These are phyloP conservation scores for Ceriops zippeliana DNA, from an alignment of 345 rosid species.

Conservation along the genomic window DNA sequence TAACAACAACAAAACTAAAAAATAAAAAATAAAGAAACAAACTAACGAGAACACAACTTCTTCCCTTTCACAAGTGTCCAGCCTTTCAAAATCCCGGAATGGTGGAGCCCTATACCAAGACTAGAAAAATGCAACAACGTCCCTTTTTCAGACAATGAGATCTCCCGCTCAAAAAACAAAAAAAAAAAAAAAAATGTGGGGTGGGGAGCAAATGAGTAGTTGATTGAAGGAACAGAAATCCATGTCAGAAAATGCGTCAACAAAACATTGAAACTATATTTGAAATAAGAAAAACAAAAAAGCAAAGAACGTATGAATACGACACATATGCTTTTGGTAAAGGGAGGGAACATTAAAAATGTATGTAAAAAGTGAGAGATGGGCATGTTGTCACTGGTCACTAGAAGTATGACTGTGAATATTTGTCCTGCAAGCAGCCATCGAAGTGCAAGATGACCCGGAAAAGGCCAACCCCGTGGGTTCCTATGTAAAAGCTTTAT, in stretches of 20 bases:
- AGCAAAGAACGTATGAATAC: neutral
- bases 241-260: neutral
- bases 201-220: neutral
- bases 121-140: slow-evolving; percentile 11
- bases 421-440: slow-evolving; percentile 58
- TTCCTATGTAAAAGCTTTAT: slow-evolving; percentile 50
- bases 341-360: no score
- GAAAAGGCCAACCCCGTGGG: slow-evolving; percentile 54
- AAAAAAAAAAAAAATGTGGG: no score
- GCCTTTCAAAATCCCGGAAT: neutral
- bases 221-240: neutral
- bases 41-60: no score
- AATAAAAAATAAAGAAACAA: no score
- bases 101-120: slow-evolving; percentile 13
- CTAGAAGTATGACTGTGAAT: slow-evolving; percentile 30
- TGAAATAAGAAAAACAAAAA: neutral
- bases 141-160: slow-evolving; percentile 26
- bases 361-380: neutral
- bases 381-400: neutral
- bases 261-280: neutral
- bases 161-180: slow-evolving; percentile 41
- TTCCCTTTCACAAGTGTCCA: neutral
- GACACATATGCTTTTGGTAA: neutral
- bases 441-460: slow-evolving; percentile 45
- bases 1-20: no score